A percentile compares a stretch with the other conserved stretches of the same genome.
These are phyloP conservation scores for Chenopodium berlandieri DNA, from an alignment of 148 eudicot genomes.

Conservation along the genomic window DNA sequence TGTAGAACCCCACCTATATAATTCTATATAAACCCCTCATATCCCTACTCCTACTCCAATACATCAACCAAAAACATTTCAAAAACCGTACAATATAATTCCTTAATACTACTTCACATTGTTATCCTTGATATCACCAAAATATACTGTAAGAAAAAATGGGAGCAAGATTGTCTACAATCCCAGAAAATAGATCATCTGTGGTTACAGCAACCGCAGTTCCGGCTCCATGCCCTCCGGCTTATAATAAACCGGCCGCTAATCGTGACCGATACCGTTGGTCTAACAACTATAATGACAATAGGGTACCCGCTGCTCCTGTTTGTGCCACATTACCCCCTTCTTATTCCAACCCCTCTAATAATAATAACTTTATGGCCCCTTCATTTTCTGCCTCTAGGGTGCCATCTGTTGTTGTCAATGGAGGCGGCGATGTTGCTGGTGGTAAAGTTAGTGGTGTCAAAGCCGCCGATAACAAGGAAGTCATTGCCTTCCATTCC, in stretches of 20 bases:
- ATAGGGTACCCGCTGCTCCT: constrained; percentile 5
- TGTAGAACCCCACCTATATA: not conserved
- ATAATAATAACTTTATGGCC: not conserved
- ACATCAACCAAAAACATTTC: not conserved
- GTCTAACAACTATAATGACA: not conserved
- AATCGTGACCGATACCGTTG: not conserved
- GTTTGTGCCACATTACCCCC: constrained; percentile 11
- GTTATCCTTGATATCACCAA: not conserved
- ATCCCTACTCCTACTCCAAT: not conserved
- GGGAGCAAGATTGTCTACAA: constrained; percentile 21
- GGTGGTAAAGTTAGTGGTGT: not conserved
- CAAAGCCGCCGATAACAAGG: not conserved
- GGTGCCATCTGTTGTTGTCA: not conserved
- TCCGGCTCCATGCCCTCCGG: not conserved
- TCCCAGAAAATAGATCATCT: constrained; percentile 8
- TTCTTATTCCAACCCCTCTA: not conserved
- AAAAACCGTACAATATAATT: not conserved
- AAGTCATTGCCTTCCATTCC: constrained; percentile 38
- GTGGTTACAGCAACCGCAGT: not conserved
- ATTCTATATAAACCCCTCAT: not conserved
- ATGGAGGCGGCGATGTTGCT: not conserved
- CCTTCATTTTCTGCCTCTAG: not conserved
- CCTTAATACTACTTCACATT: not conserved
- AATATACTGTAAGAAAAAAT: not conserved
- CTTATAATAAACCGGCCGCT: not conserved